Conservation (phyloP, 1,284 basidiomycete species). For the Tilletia caries region DNA sequence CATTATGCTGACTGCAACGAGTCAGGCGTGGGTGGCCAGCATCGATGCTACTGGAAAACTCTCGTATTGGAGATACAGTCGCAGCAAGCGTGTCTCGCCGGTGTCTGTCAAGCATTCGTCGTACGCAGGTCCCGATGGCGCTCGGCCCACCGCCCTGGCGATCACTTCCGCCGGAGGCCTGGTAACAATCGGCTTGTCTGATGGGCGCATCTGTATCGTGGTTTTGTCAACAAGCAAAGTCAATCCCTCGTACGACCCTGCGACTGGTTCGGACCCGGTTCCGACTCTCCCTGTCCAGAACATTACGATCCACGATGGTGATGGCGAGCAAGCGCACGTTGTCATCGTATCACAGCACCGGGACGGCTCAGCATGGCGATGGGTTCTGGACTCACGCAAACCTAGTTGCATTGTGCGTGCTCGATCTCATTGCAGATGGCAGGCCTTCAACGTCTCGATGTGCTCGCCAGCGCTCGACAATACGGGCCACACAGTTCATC, state of each 20-base stretch:
- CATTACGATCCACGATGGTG: constrained; percentile 10
- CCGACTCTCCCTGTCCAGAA: background rate
- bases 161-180: constrained; percentile 4
- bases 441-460: constrained; percentile 5
- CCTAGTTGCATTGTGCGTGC: constrained; percentile 1
- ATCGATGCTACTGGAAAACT: background rate
- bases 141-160: background rate
- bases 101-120: background rate
- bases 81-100: background rate
- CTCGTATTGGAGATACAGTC: constrained; percentile 4
- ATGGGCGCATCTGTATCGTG: background rate
- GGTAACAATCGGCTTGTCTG: background rate
- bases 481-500: background rate
- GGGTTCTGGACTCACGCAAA: background rate
- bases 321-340: background rate
- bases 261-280: background rate
- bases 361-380: constrained; percentile 8
- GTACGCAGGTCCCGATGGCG: background rate
- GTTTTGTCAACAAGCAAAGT: background rate
- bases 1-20: background rate
- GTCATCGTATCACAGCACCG: constrained; percentile 11
- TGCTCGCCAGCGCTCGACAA: constrained; percentile 8
- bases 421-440: background rate
- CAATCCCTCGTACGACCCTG: no score
- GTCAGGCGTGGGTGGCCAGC: constrained; percentile 10